These are phyloP conservation scores for Keithomyces neogunnii DNA, from an alignment of 2,329 filamentous ascomycete genomes.

Conservation along the genomic window DNA sequence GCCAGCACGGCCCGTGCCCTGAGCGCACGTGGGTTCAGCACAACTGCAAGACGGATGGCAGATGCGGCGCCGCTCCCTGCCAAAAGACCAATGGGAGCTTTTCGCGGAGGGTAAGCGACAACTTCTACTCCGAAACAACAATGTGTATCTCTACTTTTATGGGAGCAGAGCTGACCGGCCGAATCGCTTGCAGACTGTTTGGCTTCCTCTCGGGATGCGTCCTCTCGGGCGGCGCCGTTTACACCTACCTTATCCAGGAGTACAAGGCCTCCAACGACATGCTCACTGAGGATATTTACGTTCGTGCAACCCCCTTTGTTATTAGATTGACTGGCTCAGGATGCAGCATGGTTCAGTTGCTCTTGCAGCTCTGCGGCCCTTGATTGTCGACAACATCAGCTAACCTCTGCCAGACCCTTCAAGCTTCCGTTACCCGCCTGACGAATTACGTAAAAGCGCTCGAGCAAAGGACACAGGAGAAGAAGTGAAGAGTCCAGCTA, in stretches of 20 bases:
- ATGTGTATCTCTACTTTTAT: too few species aligned
- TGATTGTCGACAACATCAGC: not conserved
- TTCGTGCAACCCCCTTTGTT: constrained; percentile 41
- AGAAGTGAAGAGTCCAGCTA: constrained; percentile 8
- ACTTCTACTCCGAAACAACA: constrained; percentile 9
- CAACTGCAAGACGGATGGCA: constrained; percentile 37
- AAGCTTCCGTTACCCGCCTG: constrained; percentile 78
- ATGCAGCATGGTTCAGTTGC: not conserved
- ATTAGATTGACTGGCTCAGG: too few species aligned
- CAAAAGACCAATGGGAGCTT: constrained; percentile 50
- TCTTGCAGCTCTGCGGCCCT: not conserved
- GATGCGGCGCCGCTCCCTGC: constrained; percentile 41
- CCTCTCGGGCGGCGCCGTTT: constrained; percentile 70
- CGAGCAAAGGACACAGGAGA: constrained; percentile 71
- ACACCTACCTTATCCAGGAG: constrained; percentile 88
- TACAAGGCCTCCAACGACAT: constrained; percentile 92
- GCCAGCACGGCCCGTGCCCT: constrained; percentile 27
- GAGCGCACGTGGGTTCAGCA: constrained; percentile 38
- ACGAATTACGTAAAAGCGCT: constrained; percentile 74
- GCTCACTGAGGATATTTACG: constrained; percentile 91
- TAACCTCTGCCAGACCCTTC: constrained; percentile 56
- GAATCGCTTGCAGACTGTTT: constrained; percentile 54
- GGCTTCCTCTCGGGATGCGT: constrained; percentile 85
- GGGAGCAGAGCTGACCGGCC: not conserved
- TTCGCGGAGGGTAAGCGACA: constrained; percentile 48